Base-by-base conservation (phyloP, 1,284 basidiomycete genomes). In the Sanghuangporus sanghuang region DNA sequence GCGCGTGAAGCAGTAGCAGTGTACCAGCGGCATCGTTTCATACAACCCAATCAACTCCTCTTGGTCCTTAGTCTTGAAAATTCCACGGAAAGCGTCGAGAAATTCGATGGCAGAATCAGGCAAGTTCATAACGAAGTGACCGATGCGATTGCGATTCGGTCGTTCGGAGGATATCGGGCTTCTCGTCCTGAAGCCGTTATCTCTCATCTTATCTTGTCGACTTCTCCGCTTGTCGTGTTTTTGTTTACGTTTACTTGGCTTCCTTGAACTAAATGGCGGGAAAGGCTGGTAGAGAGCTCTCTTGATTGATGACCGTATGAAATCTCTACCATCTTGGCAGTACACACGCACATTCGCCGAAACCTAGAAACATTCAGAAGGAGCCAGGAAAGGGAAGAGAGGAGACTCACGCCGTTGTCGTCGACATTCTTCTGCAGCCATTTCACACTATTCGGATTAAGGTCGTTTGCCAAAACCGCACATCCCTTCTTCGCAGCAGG, bases 41-140 rank as follows among this genome's bases (percentile, higher is more conserved):
- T 89, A 90, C 65, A 81, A 67, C 3, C 73, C 75, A 63, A 73
- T 71, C 65, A 79, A 75, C 67, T 76, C 77, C 67, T 76, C 77
- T 67, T 74, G 72, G 49, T 73, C 71, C 16, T 68, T 68, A 49
- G 71, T 72, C 44, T 75, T 76, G 72, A 90, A 81, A 67, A 91
- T 77, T 0, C 94, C 95, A 1, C 84, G 82, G 77, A 92, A 98
- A 0, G 92, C 92, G 71, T 93, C 91, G 62, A 99, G 79, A 76
- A 99, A 98, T 58, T 86, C 82, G 64, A 98, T 85, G 0, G 96
- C 96, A 32, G 89, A 89, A 65, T 93, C 95, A 2, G 97, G 97
- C 23, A 99, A 81, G 75, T 99, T 99, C 95, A 99, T 97, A 21
- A 98, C 89, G 71, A 93, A 97, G 73, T 98, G 96, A 23, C 87